Evolutionary conservation across 257 asterid genomes (phyloP), one percentile per base, ranked within the genome.

Genomic region (Buddleja alternifolia): DNA sequence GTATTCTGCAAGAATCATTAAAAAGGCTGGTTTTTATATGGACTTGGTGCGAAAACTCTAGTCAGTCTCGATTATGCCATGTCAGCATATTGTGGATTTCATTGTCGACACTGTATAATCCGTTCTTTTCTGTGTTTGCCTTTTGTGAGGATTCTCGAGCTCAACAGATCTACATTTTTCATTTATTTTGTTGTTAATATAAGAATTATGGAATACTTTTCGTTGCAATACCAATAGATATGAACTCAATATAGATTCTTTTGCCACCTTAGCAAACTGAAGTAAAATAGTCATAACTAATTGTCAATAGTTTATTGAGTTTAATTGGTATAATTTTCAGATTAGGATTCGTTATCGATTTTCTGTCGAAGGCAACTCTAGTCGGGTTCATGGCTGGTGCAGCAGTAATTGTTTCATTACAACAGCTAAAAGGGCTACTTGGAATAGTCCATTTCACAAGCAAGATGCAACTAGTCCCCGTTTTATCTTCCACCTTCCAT

Each of bases 321-420:
- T 34, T 62, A 70, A 55, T 65, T 29, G 58, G 21, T 71, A 62
- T 34, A 16, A 50, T 51, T 50, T 70, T 32, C 86, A 93, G 98
- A 85, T 83, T 93, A 77, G 98, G 98, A 76, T 82, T 82, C 54
- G 55, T 86, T 4, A 86, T 84, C 15, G 93, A 86, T 82, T 86
- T 86, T 76, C 82, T 86, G 17, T 86, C 93, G 0, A 86, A 86
- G 84, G 90, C 93, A 46, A 86, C 93, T 19, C 75, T 86, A 6
- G 60, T 86, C 5, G 93, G 93, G 15, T 86, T 86, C 76, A 84
- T 77, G 86, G 90, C 86, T 20, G 93, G 93, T 46, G 90, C 93
- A 44, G 86, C 93, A 40, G 72, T 83, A 58, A 86, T 86, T 54
- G 90, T 86, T 64, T 80, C 90, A 24, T 52, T 86, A 72, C 87